Evolutionary conservation across 2,329 filamentous ascomycete genomes (phyloP).

Genomic region (Fusarium brevicatenulatum): DNA sequence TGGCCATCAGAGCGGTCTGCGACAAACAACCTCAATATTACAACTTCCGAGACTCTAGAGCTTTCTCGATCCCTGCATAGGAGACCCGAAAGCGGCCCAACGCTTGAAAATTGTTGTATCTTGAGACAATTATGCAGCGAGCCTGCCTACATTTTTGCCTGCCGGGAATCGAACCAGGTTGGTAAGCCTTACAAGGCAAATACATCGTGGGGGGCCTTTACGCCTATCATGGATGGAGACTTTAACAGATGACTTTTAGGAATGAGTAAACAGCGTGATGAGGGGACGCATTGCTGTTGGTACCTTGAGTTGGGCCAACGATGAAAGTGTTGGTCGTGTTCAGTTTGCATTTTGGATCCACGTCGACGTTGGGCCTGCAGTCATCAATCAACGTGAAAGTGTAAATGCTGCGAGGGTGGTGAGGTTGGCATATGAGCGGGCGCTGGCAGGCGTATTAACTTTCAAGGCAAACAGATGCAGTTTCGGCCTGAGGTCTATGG

Average conservation of each 20-base stretch:
- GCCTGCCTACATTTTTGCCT: not conserved
- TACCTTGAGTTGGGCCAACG: not conserved
- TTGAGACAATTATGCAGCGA: not conserved
- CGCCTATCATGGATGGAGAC: not conserved
- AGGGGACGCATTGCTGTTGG: not conserved
- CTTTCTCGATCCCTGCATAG: not conserved
- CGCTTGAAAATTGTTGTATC: not conserved
- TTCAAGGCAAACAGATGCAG: not conserved
- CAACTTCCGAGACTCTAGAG: not conserved
- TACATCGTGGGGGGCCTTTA: not conserved
- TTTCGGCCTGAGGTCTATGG: not conserved
- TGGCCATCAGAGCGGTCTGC: slow-evolving; percentile 11
- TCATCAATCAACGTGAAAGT: not conserved
- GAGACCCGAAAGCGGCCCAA: not conserved
- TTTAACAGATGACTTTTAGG: not conserved
- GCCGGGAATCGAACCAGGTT: not conserved
- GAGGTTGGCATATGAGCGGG: not conserved
- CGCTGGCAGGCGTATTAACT: not conserved
- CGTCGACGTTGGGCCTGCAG: not conserved
- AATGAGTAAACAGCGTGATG: not conserved
- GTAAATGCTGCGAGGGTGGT: not conserved
- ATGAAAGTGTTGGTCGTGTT: not conserved
- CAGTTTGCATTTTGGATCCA: not conserved
- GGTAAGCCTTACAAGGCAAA: not conserved
- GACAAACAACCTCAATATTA: not conserved